Base-by-base conservation (phyloP, 148 eudicot genomes). In the Fallopia convolvulus region DNA sequence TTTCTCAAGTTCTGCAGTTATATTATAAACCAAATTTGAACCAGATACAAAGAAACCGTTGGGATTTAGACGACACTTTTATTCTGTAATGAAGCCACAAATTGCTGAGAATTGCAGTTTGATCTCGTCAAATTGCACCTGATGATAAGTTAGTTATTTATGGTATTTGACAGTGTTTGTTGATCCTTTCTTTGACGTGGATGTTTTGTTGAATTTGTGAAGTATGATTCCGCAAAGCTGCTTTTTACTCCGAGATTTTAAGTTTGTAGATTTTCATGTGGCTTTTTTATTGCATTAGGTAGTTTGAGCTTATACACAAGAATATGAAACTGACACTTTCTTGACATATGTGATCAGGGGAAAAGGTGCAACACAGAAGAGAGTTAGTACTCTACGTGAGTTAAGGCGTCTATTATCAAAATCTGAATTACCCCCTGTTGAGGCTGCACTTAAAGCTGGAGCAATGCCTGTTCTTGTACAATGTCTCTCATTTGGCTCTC, bases 381-480 rank as follows among this genome's bases (percentile, higher is more conserved):
- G 88, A 82, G 88, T 95, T 50, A 74, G 72, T 81, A 88, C 97
- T 74, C 88, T 95, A 75, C 97, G 92, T 68, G 90, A 87, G 76
- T 72, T 95, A 71, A 88, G 99, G 83, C 85, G 89, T 9, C 76
- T 92, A 53, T 83, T 95, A 83, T 89, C 99, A 60, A 89, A 81
- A 87, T 91, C 99, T 15, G 99, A 95, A 81, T 89, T 87, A 32
- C 99, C 97, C 80, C 99, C 99, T 61, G 89, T 95, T 83, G 99
- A 92, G 82, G 87, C 93, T 77, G 97, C 97, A 3, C 84, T 95
- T 66, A 82, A 83, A 77, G 89, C 91, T 77, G 99, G 97, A 82
- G 97, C 87, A 46, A 85, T 95, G 71, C 86, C 88, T 78, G 76
- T 86, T 36, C 94, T 95, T 74, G 91, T 90, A 81, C 97, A 90